These are phyloP conservation scores for Scheffersomyces stambukii DNA, from an alignment of 1,139 yeast species.

Conservation along the genomic window DNA sequence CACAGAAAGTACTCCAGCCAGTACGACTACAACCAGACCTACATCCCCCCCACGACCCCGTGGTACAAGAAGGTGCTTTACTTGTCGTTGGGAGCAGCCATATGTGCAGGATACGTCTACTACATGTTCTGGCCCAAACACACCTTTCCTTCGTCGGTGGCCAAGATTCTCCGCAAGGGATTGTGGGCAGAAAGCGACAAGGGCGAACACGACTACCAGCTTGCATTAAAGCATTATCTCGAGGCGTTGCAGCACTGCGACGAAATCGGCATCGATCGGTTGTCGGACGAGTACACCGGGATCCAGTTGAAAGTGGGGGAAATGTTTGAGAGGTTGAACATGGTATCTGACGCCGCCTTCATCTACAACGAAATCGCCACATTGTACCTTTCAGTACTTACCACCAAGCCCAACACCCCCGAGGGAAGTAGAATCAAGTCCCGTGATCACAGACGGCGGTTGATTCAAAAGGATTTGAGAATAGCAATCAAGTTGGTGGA, in stretches of 20 bases:
- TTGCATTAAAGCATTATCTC: conserved; percentile 67
- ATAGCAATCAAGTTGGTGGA: conserved; percentile 66
- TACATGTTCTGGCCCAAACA: conserved; percentile 62
- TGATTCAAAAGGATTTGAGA: conserved; percentile 69
- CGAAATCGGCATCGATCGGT: conserved; percentile 43
- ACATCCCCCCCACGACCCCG: conserved; percentile 16
- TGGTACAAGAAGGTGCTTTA: conserved; percentile 16
- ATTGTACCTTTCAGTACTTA: conserved; percentile 56
- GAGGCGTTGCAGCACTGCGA: conserved; percentile 48
- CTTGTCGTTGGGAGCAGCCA: conserved; percentile 24
- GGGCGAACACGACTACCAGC: conserved; percentile 57
- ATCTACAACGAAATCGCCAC: conserved; percentile 66
- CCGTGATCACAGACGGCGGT: conserved; percentile 44
- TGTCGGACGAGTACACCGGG: conserved; percentile 58
- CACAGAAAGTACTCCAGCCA: too few relatives aligned
- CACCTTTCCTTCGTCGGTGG: conserved; percentile 54
- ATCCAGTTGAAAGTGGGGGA: conserved; percentile 82
- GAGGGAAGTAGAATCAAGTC: conserved; percentile 20
- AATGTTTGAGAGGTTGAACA: conserved; percentile 67
- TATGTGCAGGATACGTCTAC: conserved; percentile 36
- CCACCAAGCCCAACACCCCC: conserved; percentile 23
- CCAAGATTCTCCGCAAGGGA: conserved; percentile 65
- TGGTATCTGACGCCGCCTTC: conserved; percentile 59
- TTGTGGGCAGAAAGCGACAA: conserved; percentile 80
- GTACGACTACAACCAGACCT: conserved; percentile 7